Percentiles rank a stretch among this genome's conserved stretches.
phyloP scores from a whole-genome alignment of 2,329 filamentous ascomycete species.

The Fusarium lateritium region DNA sequence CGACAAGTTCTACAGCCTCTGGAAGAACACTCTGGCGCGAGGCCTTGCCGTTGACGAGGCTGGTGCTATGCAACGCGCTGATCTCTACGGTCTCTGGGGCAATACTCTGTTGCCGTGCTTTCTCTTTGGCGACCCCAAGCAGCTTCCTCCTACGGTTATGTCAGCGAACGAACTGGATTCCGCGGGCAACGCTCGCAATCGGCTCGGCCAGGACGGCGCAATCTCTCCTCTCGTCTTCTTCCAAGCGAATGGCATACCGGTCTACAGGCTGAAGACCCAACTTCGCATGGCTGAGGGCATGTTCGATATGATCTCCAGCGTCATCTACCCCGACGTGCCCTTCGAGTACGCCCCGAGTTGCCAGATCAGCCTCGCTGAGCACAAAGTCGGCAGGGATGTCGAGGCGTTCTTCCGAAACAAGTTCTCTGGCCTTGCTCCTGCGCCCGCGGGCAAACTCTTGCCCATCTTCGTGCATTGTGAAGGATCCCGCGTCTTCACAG shows the following conservation, averaged over 20 bases:
- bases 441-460: slow-evolving; percentile 8
- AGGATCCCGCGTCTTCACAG: neutral
- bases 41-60: slow-evolving; percentile 46
- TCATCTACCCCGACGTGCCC: too few relatives aligned
- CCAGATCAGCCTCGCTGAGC: slow-evolving; percentile 58
- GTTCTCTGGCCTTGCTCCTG: slow-evolving; percentile 2
- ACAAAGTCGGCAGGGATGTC: slow-evolving; percentile 64
- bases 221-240: neutral
- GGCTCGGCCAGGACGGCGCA: neutral
- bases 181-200: neutral
- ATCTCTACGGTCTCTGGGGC: slow-evolving; percentile 45
- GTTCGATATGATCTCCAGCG: too few relatives aligned
- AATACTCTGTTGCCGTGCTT: slow-evolving; percentile 42
- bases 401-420: slow-evolving; percentile 7
- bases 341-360: neutral
- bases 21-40: neutral
- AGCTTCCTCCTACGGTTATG: slow-evolving; percentile 36
- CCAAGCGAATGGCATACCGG: neutral
- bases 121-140: slow-evolving; percentile 41
- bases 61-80: slow-evolving; percentile 41
- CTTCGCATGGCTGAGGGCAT: neutral
- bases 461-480: slow-evolving; percentile 44
- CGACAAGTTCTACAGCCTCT: neutral
- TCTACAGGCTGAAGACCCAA: neutral
- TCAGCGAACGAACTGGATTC: slow-evolving; percentile 5